Base-by-base conservation (phyloP, 2,329 filamentous ascomycete species). In the Acrocalymma vagum region DNA sequence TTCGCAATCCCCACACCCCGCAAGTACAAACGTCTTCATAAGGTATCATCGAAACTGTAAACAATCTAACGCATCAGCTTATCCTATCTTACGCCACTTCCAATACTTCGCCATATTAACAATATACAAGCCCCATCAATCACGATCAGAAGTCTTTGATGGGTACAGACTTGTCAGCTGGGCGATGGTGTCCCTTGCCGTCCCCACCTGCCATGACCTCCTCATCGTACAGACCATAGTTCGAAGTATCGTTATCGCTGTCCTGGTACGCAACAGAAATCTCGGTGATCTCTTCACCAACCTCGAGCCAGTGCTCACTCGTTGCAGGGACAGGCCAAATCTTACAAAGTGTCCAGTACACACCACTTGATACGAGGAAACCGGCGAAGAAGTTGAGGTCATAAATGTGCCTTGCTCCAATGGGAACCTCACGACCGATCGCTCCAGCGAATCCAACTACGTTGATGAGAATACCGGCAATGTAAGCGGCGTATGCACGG, bases 361-460 rank as follows among this genome's bases (percentile, higher is more conserved):
- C 71, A 0, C 51, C 63, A 0, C 75, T 75, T 0, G 89, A 81
- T 9, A 95, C 80, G 30, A 90, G 76, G 64, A 95, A 92, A 0
- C 92, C 92, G 28, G 81, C 81, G 67, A 96, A 95, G 75, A 92
- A 96, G 70, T 96, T 96, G 57, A 96, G 63, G 53, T 91, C 88
- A 76, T 95, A 96, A 45, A 96, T 83, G 63, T 95, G 95, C 1
- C 80, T 83, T 0, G 93, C 92, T 1, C 87, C 91, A 5, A 82
- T 75, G 0, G 93, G 92, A 0, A 96, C 90, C 0, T 72, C 63
- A 14, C 66, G 70, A 1, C 90, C 90, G 17, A 96, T 81, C 0
- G 88, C 90, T 3, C 90, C 91, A 1, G 85, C 90, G 53, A 96
- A 96, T 1, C 92, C 92, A 4, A 96, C 90, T 4, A 96, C 88